phyloP scores from a whole-genome alignment of 2,329 filamentous ascomycete species.

The Penicillium sp. region DNA sequence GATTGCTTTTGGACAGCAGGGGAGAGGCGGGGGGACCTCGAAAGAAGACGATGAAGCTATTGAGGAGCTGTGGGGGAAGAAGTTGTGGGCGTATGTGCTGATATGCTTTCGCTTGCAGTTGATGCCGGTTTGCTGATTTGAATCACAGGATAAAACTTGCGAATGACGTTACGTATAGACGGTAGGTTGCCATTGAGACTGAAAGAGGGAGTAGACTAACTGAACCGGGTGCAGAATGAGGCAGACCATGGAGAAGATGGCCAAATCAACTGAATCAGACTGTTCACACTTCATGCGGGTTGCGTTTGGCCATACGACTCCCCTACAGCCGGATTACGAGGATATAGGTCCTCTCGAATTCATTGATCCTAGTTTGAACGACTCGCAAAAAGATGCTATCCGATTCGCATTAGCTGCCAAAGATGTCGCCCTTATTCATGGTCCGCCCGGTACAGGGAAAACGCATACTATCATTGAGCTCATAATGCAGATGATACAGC shows the following conservation, averaged over 20 bases:
- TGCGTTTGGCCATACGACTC: conserved; percentile 62
- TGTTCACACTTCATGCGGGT: conserved; percentile 63
- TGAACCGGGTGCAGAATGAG: conserved; percentile 55
- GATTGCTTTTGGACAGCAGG: conserved; percentile 50
- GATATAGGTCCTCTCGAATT: conserved; percentile 55
- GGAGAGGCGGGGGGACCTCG: conserved; percentile 34
- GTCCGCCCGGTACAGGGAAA: conserved; percentile 94
- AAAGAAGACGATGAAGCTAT: conserved; percentile 49
- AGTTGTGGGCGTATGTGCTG: conserved; percentile 65
- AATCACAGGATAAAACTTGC: conserved; percentile 64
- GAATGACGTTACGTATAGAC: conserved; percentile 68
- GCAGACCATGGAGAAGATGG: conserved; percentile 65
- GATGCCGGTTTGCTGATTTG: conserved; percentile 11
- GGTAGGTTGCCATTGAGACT: conserved; percentile 43
- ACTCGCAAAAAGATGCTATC: conserved; percentile 66
- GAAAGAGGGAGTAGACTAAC: conserved; percentile 7
- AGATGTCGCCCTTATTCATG: conserved; percentile 89
- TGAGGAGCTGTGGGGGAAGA: conserved; percentile 58
- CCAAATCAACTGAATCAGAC: conserved; percentile 59
- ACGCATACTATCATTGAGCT: conserved; percentile 96
- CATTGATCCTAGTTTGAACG: conserved; percentile 61
- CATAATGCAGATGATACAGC: conserved; percentile 84
- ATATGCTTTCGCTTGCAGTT: background rate
- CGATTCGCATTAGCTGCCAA: conserved; percentile 81
- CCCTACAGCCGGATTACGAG: conserved; percentile 55